Percentiles rank a stretch among this genome's conserved stretches.
Evolutionary conservation across 345 rosid species (phyloP).

Genomic region (Pistacia vera): DNA sequence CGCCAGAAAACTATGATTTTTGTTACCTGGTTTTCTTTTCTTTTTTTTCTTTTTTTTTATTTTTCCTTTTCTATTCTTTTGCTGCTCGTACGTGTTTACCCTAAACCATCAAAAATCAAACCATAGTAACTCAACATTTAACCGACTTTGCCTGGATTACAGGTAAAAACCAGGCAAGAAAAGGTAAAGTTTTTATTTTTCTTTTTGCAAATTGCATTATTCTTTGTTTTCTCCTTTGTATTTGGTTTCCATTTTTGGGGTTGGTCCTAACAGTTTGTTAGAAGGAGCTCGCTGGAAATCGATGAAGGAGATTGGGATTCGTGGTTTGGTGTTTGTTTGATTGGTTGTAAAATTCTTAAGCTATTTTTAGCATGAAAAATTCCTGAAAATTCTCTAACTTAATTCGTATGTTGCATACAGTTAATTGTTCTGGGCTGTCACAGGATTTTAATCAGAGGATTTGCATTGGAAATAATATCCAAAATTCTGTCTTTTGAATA

Average conservation of each 20-base stretch:
- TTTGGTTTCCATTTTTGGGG: slow-evolving; percentile 33
- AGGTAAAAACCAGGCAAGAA: slow-evolving; percentile 52
- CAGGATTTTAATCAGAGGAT: background rate
- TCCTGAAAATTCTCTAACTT: background rate
- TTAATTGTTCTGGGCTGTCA: background rate
- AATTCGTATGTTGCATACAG: background rate
- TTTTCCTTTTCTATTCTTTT: too few species aligned
- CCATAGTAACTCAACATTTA: slow-evolving; percentile 25
- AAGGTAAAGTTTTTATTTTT: slow-evolving; percentile 32
- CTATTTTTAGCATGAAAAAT: slow-evolving; percentile 15
- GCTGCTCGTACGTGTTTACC: background rate
- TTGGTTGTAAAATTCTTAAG: slow-evolving; percentile 12
- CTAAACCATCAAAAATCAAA: slow-evolving; percentile 8
- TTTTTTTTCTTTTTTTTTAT: background rate
- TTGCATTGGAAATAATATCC: too few species aligned
- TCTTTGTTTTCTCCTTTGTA: slow-evolving; percentile 14
- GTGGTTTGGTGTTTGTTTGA: background rate
- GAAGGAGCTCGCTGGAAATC: slow-evolving; percentile 26
- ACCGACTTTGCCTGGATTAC: slow-evolving; percentile 27
- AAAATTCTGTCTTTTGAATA: too few species aligned
- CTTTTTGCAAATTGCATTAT: slow-evolving; percentile 19
- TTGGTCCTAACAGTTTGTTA: slow-evolving; percentile 8
- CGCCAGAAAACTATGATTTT: slow-evolving; percentile 13
- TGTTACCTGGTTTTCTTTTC: background rate
- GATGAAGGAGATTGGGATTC: slow-evolving; percentile 31